Evolutionary conservation across 148 eudicot species (phyloP).

Genomic region (Euryodendron excelsum): DNA sequence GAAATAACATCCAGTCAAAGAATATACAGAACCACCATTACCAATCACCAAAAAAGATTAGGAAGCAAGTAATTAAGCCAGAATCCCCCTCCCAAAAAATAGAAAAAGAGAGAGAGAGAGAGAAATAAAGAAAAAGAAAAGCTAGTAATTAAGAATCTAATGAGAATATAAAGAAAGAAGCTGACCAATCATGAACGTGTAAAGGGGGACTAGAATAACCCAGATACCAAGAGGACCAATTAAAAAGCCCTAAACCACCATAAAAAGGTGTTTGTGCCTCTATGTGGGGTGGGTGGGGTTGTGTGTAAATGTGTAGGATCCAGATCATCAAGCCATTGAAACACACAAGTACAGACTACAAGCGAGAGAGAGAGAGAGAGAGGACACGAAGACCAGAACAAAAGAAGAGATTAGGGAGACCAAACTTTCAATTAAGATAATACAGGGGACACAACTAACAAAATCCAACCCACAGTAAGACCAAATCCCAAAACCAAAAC

Average conservation of each 20-base stretch:
- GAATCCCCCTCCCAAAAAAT: too few relatives aligned
- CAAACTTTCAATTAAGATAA: too few relatives aligned
- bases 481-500: background rate
- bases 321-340: conserved; percentile 20
- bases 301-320: conserved; percentile 21
- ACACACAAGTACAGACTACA: too few relatives aligned
- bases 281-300: conserved; percentile 22
- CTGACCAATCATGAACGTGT: conserved; percentile 13
- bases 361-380: too few relatives aligned
- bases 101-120: too few relatives aligned
- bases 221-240: conserved; percentile 23
- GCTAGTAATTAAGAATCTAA: background rate
- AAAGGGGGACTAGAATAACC: conserved; percentile 11
- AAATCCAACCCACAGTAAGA: too few relatives aligned
- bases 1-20: conserved; percentile 6
- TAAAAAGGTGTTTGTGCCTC: conserved; percentile 13
- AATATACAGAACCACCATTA: conserved; percentile 15
- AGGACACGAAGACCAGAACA: background rate
- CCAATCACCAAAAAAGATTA: conserved; percentile 10
- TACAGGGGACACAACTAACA: too few relatives aligned
- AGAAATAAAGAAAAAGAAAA: background rate
- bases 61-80: conserved; percentile 11
- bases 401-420: too few relatives aligned
- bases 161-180: background rate
- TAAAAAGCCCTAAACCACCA: conserved; percentile 18